These are phyloP conservation scores for Phaffia tasmanica DNA, from an alignment of 768 basidiomycete genomes.

Conservation along the genomic window DNA sequence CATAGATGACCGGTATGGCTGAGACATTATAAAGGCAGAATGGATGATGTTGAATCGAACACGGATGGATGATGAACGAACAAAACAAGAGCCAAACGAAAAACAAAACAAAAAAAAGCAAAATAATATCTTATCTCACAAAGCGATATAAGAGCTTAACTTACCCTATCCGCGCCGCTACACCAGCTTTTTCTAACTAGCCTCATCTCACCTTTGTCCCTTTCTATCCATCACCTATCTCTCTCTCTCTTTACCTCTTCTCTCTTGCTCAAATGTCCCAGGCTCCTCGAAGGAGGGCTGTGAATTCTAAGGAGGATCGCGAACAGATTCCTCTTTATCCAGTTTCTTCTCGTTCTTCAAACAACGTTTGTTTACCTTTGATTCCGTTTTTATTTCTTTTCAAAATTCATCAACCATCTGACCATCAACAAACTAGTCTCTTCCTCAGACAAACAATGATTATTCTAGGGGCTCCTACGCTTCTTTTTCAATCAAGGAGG, in stretches of 20 bases:
- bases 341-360: background rate
- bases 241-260: background rate
- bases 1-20: conserved; percentile 3
- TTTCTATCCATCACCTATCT: background rate
- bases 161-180: no score
- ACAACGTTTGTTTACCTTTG: no score
- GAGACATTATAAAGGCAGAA: background rate
- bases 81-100: no score
- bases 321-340: background rate
- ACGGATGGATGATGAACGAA: background rate
- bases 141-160: no score
- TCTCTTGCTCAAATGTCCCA: background rate
- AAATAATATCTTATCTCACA: no score
- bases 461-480: no score
- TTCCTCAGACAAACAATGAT: no score
- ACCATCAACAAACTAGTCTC: no score
- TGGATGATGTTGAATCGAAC: background rate
- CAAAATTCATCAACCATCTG: no score
- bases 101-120: no score
- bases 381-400: no score
- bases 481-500: background rate
- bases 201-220: background rate
- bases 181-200: background rate
- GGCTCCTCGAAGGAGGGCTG: background rate
- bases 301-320: no score